Evolutionary conservation across 768 basidiomycete species (phyloP).

Genomic region (Tylopilus rubrobrunneus): DNA sequence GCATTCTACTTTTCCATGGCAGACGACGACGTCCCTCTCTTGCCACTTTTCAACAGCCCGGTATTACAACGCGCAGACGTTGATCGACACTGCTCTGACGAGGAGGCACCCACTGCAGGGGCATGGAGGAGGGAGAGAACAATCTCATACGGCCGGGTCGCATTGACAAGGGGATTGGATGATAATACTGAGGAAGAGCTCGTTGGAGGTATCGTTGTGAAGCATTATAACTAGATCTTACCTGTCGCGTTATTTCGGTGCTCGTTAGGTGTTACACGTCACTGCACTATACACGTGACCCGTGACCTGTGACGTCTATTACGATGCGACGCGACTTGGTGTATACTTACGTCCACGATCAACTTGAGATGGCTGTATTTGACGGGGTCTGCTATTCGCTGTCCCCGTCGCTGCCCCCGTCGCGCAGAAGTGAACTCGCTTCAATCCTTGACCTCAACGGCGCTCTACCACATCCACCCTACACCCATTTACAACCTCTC

Average conservation of each 20-base stretch:
- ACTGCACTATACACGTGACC: background rate
- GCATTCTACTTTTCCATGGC: conserved; percentile 54
- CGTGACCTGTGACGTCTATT: background rate
- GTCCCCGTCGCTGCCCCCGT: conserved; percentile 43
- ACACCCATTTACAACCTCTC: conserved; percentile 52
- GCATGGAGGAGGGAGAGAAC: conserved; percentile 49
- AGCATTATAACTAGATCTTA: no score
- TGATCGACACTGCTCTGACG: conserved; percentile 32
- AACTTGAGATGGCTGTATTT: conserved; percentile 34
- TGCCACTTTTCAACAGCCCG: conserved; percentile 43
- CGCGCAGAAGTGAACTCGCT: conserved; percentile 41
- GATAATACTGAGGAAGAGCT: conserved; percentile 38
- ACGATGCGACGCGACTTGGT: background rate
- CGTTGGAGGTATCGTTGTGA: no score
- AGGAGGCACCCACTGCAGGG: conserved; percentile 44
- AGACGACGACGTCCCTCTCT: conserved; percentile 46
- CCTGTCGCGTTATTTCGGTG: no score
- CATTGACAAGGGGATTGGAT: conserved; percentile 37
- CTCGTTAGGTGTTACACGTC: no score
- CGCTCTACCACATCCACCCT: conserved; percentile 46
- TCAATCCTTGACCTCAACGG: conserved; percentile 52
- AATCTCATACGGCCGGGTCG: conserved; percentile 45
- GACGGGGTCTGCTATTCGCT: conserved; percentile 44
- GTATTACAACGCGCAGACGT: conserved; percentile 45
- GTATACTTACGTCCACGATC: background rate